Conservation (phyloP, 495 filamentous ascomycete genomes). For the Lophium mytilinum region DNA sequence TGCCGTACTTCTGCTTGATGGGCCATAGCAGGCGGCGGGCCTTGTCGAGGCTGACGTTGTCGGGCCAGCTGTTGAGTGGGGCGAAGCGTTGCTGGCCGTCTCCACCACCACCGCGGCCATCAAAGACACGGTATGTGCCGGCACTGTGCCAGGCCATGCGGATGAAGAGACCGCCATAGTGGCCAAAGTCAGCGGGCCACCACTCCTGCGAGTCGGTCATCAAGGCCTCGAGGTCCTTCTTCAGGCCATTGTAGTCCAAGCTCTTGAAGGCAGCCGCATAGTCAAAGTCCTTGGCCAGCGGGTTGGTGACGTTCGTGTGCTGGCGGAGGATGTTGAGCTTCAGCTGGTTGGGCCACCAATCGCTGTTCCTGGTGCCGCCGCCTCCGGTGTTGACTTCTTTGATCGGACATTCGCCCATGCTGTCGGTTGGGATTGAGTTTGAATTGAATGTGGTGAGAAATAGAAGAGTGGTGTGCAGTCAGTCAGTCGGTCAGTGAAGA, state of each 20-base stretch:
- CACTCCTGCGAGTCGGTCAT: constrained; percentile 71
- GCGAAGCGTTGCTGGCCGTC: constrained; percentile 67
- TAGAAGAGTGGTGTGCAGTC: not conserved
- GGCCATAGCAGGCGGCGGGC: constrained; percentile 69
- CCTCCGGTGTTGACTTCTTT: constrained; percentile 47
- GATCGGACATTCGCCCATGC: constrained; percentile 42
- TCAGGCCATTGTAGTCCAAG: constrained; percentile 60
- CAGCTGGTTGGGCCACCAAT: constrained; percentile 64
- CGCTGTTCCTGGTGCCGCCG: constrained; percentile 51
- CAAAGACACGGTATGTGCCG: constrained; percentile 63
- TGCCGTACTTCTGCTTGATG: constrained; percentile 73
- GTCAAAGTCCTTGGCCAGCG: constrained; percentile 52
- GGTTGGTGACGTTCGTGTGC: constrained; percentile 53
- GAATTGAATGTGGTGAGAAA: not conserved
- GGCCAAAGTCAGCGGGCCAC: constrained; percentile 71
- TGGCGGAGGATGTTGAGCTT: constrained; percentile 64
- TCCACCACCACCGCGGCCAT: constrained; percentile 65
- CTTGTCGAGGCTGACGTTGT: constrained; percentile 70
- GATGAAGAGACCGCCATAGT: constrained; percentile 69
- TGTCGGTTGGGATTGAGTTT: not conserved
- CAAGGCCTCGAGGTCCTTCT: constrained; percentile 56
- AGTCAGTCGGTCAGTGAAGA: not conserved
- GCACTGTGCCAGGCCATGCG: constrained; percentile 73
- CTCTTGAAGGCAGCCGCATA: constrained; percentile 62
- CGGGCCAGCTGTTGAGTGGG: constrained; percentile 72